Evolutionary conservation across 2,329 filamentous ascomycete genomes (phyloP).

Genomic region (Colletotrichum ledebouriae): DNA sequence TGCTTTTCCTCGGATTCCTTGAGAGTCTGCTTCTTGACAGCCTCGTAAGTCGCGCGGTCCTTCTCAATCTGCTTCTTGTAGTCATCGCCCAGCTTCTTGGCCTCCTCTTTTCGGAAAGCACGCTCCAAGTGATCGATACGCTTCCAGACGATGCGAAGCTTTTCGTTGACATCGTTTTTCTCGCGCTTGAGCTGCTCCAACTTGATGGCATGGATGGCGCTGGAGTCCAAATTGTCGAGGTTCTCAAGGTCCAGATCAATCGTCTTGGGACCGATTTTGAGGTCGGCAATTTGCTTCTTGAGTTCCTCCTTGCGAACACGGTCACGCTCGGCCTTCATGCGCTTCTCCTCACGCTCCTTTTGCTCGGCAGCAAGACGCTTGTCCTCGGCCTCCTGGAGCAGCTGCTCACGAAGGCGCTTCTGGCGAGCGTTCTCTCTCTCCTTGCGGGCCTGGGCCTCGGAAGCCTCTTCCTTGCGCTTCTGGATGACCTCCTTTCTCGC

Average conservation of each 20-base stretch:
- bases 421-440: constrained; percentile 93
- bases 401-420: constrained; percentile 88
- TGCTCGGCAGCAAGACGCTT: constrained; percentile 93
- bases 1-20: constrained; percentile 88
- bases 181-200: constrained; percentile 95
- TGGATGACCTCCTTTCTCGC: constrained; percentile 91
- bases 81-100: constrained; percentile 89
- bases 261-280: constrained; percentile 88
- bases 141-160: constrained; percentile 91
- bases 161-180: constrained; percentile 96
- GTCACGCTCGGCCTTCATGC: constrained; percentile 87
- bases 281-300: constrained; percentile 90
- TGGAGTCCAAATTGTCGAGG: constrained; percentile 88
- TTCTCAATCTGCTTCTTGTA: constrained; percentile 85
- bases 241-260: constrained; percentile 83
- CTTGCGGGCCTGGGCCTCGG: constrained; percentile 86
- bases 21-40: constrained; percentile 81
- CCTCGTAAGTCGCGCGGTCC: constrained; percentile 85
- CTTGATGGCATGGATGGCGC: constrained; percentile 93
- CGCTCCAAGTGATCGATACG: constrained; percentile 97
- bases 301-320: constrained; percentile 93
- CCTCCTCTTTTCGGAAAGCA: constrained; percentile 94
- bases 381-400: constrained; percentile 90
- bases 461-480: constrained; percentile 97
- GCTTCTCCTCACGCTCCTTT: constrained; percentile 88